Percentiles rank a stretch among this genome's conserved stretches.
These are phyloP conservation scores for Batkoa obscura DNA, from an alignment of 371 early-diverging fungal genomes.

Conservation along the genomic window DNA sequence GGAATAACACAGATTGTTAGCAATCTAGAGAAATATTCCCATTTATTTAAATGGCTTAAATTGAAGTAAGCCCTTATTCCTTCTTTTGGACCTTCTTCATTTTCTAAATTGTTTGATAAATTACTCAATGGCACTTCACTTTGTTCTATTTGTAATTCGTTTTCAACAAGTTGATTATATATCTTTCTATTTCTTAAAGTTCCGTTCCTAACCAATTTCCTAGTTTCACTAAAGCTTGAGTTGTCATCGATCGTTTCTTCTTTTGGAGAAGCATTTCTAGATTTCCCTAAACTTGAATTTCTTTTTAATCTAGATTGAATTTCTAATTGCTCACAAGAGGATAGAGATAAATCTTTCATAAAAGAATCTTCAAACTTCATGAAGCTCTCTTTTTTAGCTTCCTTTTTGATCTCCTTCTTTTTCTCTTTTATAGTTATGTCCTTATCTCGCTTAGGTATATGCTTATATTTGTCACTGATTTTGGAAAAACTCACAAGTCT, in stretches of 20 bases:
- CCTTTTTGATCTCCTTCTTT: too few relatives aligned
- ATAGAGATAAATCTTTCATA: neutral
- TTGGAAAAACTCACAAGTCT: neutral
- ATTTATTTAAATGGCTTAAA: constrained; percentile 6
- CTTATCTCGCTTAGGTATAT: neutral
- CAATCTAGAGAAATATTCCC: constrained; percentile 12
- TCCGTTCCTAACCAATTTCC: neutral
- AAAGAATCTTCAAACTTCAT: neutral
- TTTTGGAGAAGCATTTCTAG: too few relatives aligned
- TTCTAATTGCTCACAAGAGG: too few relatives aligned
- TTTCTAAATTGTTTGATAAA: neutral
- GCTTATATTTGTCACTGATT: neutral
- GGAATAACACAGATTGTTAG: constrained; percentile 13
- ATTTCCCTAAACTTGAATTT: too few relatives aligned
- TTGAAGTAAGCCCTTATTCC: neutral
- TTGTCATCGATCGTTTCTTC: too few relatives aligned
- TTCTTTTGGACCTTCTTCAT: neutral
- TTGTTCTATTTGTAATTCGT: constrained; percentile 4
- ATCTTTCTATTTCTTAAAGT: neutral
- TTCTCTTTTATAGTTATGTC: too few relatives aligned
- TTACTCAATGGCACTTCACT: neutral
- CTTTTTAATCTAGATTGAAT: too few relatives aligned
- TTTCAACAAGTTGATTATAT: neutral
- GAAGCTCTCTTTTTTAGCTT: too few relatives aligned
- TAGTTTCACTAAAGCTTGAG: too few relatives aligned